These are phyloP conservation scores for Euphrasia arctica DNA, from an alignment of 305 asterid genomes.

Conservation along the genomic window DNA sequence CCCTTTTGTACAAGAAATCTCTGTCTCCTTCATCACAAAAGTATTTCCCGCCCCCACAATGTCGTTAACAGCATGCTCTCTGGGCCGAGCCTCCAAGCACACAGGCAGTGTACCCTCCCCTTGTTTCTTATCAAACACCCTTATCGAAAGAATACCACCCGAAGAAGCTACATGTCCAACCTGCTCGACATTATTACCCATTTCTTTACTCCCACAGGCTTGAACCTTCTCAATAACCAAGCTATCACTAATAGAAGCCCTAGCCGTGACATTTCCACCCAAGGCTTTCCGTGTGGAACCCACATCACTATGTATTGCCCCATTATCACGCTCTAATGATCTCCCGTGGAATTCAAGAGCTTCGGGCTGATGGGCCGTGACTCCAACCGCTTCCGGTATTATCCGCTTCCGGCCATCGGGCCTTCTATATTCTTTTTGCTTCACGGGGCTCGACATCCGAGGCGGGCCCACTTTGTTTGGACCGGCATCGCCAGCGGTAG, in stretches of 20 bases:
- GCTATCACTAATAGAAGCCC: conserved; percentile 77
- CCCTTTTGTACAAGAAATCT: conserved; percentile 64
- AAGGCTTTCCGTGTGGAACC: conserved; percentile 40
- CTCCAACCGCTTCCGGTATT: conserved; percentile 98
- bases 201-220: conserved; percentile 52
- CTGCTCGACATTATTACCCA: conserved; percentile 55
- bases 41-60: conserved; percentile 61
- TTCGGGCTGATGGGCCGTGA: conserved; percentile 49
- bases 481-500: conserved; percentile 30
- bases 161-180: conserved; percentile 40
- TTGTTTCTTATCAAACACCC: conserved; percentile 65
- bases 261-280: conserved; percentile 67
- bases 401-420: conserved; percentile 99
- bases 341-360: conserved; percentile 43
- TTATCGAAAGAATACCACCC: conserved; percentile 55
- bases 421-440: conserved; percentile 92
- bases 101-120: conserved; percentile 60
- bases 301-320: conserved; percentile 22
- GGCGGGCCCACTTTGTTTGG: conserved; percentile 35
- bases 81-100: conserved; percentile 88
- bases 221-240: conserved; percentile 84
- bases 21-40: conserved; percentile 69
- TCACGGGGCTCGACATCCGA: conserved; percentile 56
- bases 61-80: conserved; percentile 80
- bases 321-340: conserved; percentile 42